Percentiles rank a stretch among this genome's conserved stretches.
Evolutionary conservation across 164 flowering plant species (phyloP).

Genomic region (Santalum album): DNA sequence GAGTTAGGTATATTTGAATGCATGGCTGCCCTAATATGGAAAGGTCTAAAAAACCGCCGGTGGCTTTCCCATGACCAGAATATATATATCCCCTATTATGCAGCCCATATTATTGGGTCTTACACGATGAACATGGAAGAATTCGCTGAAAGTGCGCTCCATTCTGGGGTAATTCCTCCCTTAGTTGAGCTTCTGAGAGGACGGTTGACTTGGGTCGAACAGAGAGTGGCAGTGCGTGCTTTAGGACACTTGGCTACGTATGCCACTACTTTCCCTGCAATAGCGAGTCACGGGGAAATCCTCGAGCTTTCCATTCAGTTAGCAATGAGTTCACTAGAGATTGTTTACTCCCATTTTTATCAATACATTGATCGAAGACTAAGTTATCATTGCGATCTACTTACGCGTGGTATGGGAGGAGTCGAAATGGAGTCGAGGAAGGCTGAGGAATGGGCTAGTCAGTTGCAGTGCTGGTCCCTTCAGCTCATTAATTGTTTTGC

Average conservation of each 20-base stretch:
- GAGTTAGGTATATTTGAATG: conserved; percentile 95
- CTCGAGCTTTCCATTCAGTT: conserved; percentile 92
- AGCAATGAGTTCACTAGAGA: conserved; percentile 88
- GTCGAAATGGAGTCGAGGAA: conserved; percentile 99
- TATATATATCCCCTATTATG: conserved; percentile 94
- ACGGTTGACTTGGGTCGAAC: conserved; percentile 96
- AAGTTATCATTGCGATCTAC: conserved; percentile 91
- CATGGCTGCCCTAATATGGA: conserved; percentile 94
- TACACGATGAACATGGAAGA: conserved; percentile 99
- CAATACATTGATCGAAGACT: conserved; percentile 73
- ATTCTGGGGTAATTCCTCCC: conserved; percentile 87
- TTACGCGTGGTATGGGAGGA: conserved; percentile 99
- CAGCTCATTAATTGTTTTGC: conserved; percentile 98
- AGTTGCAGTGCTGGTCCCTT: conserved; percentile 97
- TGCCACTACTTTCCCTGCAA: conserved; percentile 67
- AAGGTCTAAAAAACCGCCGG: conserved; percentile 86
- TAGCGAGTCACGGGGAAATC: conserved; percentile 84
- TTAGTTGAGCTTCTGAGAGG: conserved; percentile 91
- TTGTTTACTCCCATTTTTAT: conserved; percentile 91
- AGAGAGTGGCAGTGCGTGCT: conserved; percentile 96
- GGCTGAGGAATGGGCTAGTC: conserved; percentile 99
- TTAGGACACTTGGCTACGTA: conserved; percentile 96
- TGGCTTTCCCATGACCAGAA: conserved; percentile 97
- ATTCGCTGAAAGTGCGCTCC: conserved; percentile 86
- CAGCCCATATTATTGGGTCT: conserved; percentile 97